A percentile compares a stretch with the other conserved stretches of the same genome.
These are phyloP conservation scores for Neohortaea acidophila DNA, from an alignment of 495 filamentous ascomycete genomes.

Conservation along the genomic window DNA sequence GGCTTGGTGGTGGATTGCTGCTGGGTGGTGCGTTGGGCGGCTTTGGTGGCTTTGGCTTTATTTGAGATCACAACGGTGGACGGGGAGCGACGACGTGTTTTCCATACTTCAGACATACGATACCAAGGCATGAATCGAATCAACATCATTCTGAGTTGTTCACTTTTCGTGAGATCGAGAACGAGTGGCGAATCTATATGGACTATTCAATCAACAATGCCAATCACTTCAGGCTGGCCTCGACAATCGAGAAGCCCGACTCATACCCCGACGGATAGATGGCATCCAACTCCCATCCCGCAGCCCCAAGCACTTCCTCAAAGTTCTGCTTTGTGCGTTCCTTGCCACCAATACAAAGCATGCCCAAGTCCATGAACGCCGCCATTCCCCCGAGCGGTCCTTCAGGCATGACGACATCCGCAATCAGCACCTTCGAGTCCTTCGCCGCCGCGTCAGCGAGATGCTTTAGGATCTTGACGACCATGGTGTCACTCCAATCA, in stretches of 20 bases:
- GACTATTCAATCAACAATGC: too few relatives aligned
- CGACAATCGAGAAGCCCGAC: too few relatives aligned
- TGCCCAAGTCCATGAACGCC: neutral
- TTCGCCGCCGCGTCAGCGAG: neutral
- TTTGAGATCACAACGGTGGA: too few relatives aligned
- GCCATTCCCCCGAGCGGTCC: neutral
- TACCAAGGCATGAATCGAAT: too few relatives aligned
- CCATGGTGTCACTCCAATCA: slow-evolving; percentile 38
- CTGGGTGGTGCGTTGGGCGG: slow-evolving; percentile 31
- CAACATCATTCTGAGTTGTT: too few relatives aligned
- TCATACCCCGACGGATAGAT: too few relatives aligned
- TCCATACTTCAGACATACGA: too few relatives aligned
- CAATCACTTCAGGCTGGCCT: too few relatives aligned
- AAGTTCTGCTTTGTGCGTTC: slow-evolving; percentile 6
- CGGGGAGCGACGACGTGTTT: too few relatives aligned
- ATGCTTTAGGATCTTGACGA: slow-evolving; percentile 34
- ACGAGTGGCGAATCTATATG: too few relatives aligned
- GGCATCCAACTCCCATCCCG: too few relatives aligned
- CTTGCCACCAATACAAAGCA: neutral
- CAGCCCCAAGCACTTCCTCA: neutral
- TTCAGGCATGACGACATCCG: neutral
- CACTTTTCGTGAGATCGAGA: too few relatives aligned
- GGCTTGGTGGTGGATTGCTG: slow-evolving; percentile 26
- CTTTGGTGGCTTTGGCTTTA: slow-evolving; percentile 15
- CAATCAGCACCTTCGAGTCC: slow-evolving; percentile 4